Conservation (phyloP, 176 grass and related monocot species). For the Zea mays region Zm-B73-REFERENCE-NAM-5.0 NC_050096.1:20078501-20079000, state of each 20-base stretch:
- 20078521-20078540: neutral
- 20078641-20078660: constrained; percentile 96
- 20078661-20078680: constrained; percentile 89
- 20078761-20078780: constrained; percentile 25
- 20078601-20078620: too few relatives aligned
- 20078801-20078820: constrained; percentile 50
- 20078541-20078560: neutral
- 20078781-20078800: constrained; percentile 40
- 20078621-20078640: constrained; percentile 44
- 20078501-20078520: constrained; percentile 3
- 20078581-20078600: neutral
- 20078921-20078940: constrained; percentile 30
- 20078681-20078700: constrained; percentile 70
- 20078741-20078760: constrained; percentile 28
- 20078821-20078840: constrained; percentile 54
- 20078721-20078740: constrained; percentile 22
- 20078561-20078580: neutral
- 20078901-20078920: neutral
- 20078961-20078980: constrained; percentile 62
- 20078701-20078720: constrained; percentile 40
- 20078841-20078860: constrained; percentile 51
- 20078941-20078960: constrained; percentile 39
- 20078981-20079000: constrained; percentile 51
- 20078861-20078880: constrained; percentile 61
- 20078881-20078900: constrained; percentile 88